Evolutionary conservation across 2,329 filamentous ascomycete genomes (phyloP).

Genomic region (Zymoseptoria passerinii): DNA sequence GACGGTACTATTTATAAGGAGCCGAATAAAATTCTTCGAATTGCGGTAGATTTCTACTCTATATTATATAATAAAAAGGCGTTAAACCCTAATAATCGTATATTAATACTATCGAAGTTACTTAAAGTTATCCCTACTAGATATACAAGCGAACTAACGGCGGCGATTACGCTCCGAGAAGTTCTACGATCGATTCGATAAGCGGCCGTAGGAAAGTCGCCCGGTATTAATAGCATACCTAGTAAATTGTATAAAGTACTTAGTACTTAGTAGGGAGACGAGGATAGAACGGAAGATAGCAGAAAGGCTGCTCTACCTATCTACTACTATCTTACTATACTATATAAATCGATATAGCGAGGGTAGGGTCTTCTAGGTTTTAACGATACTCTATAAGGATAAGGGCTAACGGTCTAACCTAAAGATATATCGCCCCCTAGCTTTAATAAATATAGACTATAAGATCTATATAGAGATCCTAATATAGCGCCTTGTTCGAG

Average conservation of each 20-base stretch:
- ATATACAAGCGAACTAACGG: neutral
- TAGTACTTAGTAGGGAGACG: neutral
- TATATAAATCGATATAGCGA: neutral
- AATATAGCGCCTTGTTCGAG: neutral
- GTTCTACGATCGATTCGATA: neutral
- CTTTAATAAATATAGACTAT: constrained; percentile 1
- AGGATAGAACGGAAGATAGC: neutral
- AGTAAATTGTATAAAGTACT: neutral
- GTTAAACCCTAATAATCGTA: neutral
- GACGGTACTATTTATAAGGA: neutral
- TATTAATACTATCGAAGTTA: neutral
- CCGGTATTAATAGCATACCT: neutral
- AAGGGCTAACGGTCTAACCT: neutral
- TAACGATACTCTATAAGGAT: constrained; percentile 1
- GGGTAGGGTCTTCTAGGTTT: neutral
- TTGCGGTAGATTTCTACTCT: neutral
- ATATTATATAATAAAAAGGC: neutral
- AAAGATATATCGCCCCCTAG: neutral
- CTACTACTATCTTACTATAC: neutral
- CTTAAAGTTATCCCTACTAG: neutral
- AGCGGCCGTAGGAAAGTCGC: neutral
- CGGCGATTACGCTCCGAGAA: neutral
- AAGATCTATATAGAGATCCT: neutral
- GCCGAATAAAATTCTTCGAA: neutral
- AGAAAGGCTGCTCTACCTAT: neutral